phyloP scores from a whole-genome alignment of 2,329 filamentous ascomycete genomes.

The Gremmenia infestans region DNA sequence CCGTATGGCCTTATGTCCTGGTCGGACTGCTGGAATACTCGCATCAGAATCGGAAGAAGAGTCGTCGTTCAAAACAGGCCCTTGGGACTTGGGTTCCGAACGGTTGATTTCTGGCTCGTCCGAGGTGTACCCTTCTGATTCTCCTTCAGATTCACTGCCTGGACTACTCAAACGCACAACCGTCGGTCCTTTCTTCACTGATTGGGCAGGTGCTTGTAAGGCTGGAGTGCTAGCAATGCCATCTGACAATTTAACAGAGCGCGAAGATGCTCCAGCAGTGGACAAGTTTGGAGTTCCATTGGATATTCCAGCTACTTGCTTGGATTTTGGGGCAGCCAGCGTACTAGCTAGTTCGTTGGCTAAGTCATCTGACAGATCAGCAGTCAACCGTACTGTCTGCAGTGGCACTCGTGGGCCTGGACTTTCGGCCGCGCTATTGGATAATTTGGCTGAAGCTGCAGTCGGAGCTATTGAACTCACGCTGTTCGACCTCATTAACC shows the following conservation, averaged over 20 bases:
- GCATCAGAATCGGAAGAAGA: conserved; percentile 17
- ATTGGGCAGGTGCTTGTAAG: not conserved
- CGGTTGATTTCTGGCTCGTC: not conserved
- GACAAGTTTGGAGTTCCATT: not conserved
- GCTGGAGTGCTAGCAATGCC: not conserved
- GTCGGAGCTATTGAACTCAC: not conserved
- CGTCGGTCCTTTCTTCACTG: conserved; percentile 20
- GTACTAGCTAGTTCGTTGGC: not conserved
- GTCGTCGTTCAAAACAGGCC: conserved; percentile 4
- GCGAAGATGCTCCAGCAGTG: not conserved
- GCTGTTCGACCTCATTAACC: not conserved
- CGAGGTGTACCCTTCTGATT: not conserved
- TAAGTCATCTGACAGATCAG: not conserved
- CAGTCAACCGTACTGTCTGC: not conserved
- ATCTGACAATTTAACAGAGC: not conserved
- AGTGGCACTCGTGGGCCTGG: not conserved
- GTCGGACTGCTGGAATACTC: conserved; percentile 17
- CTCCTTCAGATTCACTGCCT: conserved; percentile 13
- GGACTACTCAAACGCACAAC: conserved; percentile 25
- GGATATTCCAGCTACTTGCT: not conserved
- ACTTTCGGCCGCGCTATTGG: not conserved
- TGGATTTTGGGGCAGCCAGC: not conserved
- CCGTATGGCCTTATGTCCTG: conserved; percentile 1
- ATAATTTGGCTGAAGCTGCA: not conserved
- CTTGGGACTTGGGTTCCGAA: not conserved